Base-by-base conservation (phyloP, 169 alveolate genomes). In the Plasmodium inui region DNA sequence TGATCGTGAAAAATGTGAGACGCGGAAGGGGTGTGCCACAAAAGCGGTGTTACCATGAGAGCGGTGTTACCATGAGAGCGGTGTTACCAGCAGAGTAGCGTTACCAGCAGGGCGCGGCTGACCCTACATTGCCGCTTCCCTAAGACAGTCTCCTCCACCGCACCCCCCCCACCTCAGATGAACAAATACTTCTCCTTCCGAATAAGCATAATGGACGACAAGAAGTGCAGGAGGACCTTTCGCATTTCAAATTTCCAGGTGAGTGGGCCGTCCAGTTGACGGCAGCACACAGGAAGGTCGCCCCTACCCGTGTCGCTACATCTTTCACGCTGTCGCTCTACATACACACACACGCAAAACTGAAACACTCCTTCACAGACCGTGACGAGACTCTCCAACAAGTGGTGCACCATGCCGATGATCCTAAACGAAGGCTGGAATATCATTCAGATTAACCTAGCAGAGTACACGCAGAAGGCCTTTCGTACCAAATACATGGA, bases 391-490 rank as follows among this genome's bases (percentile, higher is more conserved):
- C 55, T 89, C 14, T 89, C 94, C 34, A 89, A 80, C 57, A 74
- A 93, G 41, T 73, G 92, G 93, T 88, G 96, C 84, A 98, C 99
- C 57, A 99, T 99, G 99, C 99, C 99, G 67, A 98, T 99, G 99
- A 98, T 99, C 93, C 96, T 99, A 82, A 99, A 99, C 91, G 99
- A 98, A 95, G 99, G 99, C 32, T 98, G 99, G 99, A 98, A 98
- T 95, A 98, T 98, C 96, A 98, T 99, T 89, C 99, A 99, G 94
- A 98, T 99, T 96, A 98, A 99, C 96, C 96, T 99, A 94, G 97
- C 99, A 7, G 99, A 98, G 93, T 99, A 98, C 96, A 98, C 99
- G 9, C 96, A 99, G 94, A 98, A 99, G 93, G 99, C 99, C 81
- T 98, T 98, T 92, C 99, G 99, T 78, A 99, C 99, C 26, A 99